Base-by-base conservation (phyloP, 2,329 filamentous ascomycete species). In the Cordyceps tenuipes region DNA sequence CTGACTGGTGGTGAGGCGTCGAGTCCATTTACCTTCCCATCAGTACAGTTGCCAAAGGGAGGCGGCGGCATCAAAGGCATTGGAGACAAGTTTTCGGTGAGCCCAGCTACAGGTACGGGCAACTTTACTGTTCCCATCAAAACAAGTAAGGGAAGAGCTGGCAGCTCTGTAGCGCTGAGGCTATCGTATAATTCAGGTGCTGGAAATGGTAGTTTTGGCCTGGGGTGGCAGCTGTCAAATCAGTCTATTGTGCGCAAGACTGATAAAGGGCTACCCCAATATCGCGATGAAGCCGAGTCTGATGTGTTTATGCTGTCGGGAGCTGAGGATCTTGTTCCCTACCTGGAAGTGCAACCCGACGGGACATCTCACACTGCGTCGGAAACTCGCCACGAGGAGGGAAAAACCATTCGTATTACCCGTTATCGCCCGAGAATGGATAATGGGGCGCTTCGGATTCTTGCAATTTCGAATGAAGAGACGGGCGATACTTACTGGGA, bases 131-230 rank as follows among this genome's bases (percentile, higher is more conserved):
- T 66, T 15, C 65, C 65, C 5, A 61, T 66, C 21, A 21, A 31
- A 2, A 55, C 49, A 19, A 61, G 47, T 39, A 63, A 34, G 13
- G 62, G 41, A 29, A 63, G 62, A 4, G 44, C 13, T 34, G 60
- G 34, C 5, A 26, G 43, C 47, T 23, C 29, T 1, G 54, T 61
- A 1, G 23, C 41, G 9, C 48, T 70, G 13, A 50, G 15, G n/a
- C 61, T 71, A 0, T 23, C 23, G 1, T 72, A 72, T 58, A 59
- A 64, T 52, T 71, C 69, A 3, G 66, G 66, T 15, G 21, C 13
- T n/a, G 68, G 68, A 5, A 70, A 70, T 61, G 67, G 69, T 0
- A 31, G 59, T 0, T 71, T 69, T 63, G 70, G 70, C 4, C 15
- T 70, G 5, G 70, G 70, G 6, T 72, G 70, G 70, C n/a, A 61